phyloP scores from a whole-genome alignment of 108 stramenopile species.

The Skeletonema potamos region DNA sequence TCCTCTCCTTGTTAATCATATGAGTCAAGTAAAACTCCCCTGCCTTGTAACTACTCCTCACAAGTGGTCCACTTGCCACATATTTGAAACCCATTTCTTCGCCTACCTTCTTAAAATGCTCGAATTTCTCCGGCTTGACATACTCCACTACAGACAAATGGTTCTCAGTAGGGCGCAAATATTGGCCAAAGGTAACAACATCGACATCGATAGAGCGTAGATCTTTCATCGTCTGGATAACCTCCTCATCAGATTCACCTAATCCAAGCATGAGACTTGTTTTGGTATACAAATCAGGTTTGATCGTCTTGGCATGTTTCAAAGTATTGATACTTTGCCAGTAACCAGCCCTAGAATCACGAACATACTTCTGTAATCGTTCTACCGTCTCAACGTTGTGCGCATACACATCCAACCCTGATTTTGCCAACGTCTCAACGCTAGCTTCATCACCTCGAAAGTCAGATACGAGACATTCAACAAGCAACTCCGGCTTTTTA shows the following conservation, averaged over 20 bases:
- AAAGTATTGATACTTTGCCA: constrained; percentile 88
- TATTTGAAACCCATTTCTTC: constrained; percentile 97
- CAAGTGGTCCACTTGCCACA: constrained; percentile 97
- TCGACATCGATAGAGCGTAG: constrained; percentile 90
- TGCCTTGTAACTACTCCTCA: constrained; percentile 93
- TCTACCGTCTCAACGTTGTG: constrained; percentile 99
- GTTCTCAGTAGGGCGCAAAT: constrained; percentile 94
- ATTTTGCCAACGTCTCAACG: constrained; percentile 83
- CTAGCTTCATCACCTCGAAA: constrained; percentile 85
- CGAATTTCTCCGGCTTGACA: constrained; percentile 95
- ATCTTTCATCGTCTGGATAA: constrained; percentile 94
- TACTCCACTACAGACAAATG: constrained; percentile 97
- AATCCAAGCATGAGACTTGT: constrained; percentile 97
- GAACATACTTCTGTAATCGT: constrained; percentile 86
- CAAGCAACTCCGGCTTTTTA: constrained; percentile 86
- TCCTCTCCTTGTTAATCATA: constrained; percentile 83
- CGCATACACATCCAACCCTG: constrained; percentile 98
- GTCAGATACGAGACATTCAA: constrained; percentile 97
- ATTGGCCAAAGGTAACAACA: constrained; percentile 98
- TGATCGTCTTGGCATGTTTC: constrained; percentile 82
- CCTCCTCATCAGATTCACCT: constrained; percentile 98
- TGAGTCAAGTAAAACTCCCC: constrained; percentile 96
- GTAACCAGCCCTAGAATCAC: constrained; percentile 93
- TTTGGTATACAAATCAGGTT: constrained; percentile 89
- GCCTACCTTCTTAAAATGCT: constrained; percentile 69